Percentiles rank a stretch among this genome's conserved stretches.
Evolutionary conservation across 345 rosid species (phyloP).

Genomic region (Barbarea vulgaris): DNA sequence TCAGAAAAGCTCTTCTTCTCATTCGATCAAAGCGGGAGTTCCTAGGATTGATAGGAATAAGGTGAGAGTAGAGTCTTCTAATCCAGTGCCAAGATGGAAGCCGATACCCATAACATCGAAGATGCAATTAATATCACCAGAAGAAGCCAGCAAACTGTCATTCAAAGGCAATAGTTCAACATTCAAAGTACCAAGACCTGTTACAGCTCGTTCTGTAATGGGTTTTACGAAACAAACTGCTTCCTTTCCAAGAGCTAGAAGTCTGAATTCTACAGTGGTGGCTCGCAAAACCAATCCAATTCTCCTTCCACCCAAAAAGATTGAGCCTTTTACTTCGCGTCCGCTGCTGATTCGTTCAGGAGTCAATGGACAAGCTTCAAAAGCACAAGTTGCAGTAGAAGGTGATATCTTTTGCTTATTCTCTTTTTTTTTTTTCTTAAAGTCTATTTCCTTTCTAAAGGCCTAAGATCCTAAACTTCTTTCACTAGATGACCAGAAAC

Average conservation of each 20-base stretch:
- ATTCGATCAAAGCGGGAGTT: background rate
- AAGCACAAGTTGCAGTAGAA: slow-evolving; percentile 19
- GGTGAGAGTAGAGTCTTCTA: slow-evolving; percentile 23
- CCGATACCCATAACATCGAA: slow-evolving; percentile 43
- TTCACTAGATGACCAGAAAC: background rate
- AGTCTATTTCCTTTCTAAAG: slow-evolving; percentile 9
- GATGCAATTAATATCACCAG: slow-evolving; percentile 48
- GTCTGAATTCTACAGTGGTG: slow-evolving; percentile 14
- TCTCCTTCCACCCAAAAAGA: slow-evolving; percentile 19
- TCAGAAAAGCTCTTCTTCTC: slow-evolving; percentile 22
- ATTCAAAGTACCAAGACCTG: slow-evolving; percentile 34
- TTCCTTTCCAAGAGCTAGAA: slow-evolving; percentile 14
- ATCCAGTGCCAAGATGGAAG: slow-evolving; percentile 42
- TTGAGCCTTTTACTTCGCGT: slow-evolving; percentile 20
- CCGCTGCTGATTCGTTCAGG: slow-evolving; percentile 22
- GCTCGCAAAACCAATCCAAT: slow-evolving; percentile 27
- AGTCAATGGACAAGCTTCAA: slow-evolving; percentile 18
- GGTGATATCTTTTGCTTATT: slow-evolving; percentile 20
- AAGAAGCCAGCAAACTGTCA: slow-evolving; percentile 52
- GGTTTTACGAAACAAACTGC: slow-evolving; percentile 12
- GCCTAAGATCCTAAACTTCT: slow-evolving; percentile 31
- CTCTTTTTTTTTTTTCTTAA: background rate
- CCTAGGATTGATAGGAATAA: slow-evolving; percentile 8
- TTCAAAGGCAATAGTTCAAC: no score
- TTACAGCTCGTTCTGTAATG: slow-evolving; percentile 27